These are phyloP conservation scores for Cryptococcus sp. DNA, from an alignment of 1,284 basidiomycete species.

Conservation along the genomic window DNA sequence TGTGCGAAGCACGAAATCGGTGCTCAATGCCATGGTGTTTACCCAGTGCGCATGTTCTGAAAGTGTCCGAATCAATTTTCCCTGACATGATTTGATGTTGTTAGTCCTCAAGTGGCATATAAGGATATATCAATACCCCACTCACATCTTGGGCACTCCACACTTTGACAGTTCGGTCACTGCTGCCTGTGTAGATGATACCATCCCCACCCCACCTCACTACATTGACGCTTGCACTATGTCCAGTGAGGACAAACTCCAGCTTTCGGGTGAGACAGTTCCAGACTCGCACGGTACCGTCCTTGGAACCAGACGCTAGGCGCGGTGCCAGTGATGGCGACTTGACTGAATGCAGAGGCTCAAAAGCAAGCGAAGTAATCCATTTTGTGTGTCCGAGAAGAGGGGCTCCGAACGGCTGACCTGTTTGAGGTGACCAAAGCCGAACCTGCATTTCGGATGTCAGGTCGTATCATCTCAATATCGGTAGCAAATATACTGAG, in stretches of 20 bases:
- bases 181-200: constrained; percentile 88
- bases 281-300: constrained; percentile 90
- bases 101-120: not conserved
- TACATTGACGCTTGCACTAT: constrained; percentile 90
- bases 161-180: constrained; percentile 87
- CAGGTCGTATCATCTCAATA: not conserved
- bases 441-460: constrained; percentile 60
- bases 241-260: constrained; percentile 87
- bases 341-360: constrained; percentile 76
- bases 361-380: constrained; percentile 95
- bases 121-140: too few relatives aligned
- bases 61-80: constrained; percentile 63
- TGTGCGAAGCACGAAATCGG: constrained; percentile 90
- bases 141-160: constrained; percentile 81
- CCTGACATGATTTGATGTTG: constrained; percentile 44
- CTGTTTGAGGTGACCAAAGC: constrained; percentile 86
- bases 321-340: constrained; percentile 68
- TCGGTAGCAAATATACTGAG: not conserved
- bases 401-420: constrained; percentile 76
- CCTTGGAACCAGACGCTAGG: constrained; percentile 91
- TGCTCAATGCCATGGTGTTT: constrained; percentile 90
- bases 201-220: constrained; percentile 94
- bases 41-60: constrained; percentile 99
- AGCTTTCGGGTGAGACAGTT: constrained; percentile 66
- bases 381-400: constrained; percentile 93